Conservation (phyloP, 371 early-diverging fungal species). For the Synchytrium microbalum region DNA sequence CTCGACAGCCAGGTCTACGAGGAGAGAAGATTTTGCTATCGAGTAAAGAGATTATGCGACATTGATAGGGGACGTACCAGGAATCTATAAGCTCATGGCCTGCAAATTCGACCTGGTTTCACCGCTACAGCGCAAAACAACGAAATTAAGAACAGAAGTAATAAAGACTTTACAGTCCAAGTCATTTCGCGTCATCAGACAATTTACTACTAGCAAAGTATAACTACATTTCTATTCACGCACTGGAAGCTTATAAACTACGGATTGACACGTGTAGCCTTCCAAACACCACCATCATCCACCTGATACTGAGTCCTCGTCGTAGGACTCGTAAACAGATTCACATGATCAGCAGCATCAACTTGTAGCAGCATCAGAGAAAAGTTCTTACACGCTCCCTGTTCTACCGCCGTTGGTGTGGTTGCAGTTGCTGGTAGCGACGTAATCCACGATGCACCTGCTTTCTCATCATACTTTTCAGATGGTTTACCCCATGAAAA, state of each 20-base stretch:
- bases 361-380: conserved; percentile 13
- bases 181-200: no score
- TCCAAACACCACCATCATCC: not conserved
- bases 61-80: no score
- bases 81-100: no score
- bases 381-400: conserved; percentile 10
- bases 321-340: not conserved
- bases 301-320: conserved; percentile 7
- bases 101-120: no score
- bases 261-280: not conserved
- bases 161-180: no score
- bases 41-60: no score
- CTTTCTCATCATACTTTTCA: not conserved
- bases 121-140: no score
- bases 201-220: no score
- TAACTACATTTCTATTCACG: no score
- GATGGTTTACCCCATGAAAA: not conserved
- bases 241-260: not conserved
- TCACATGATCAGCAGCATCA: conserved; percentile 14
- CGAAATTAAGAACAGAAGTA: no score
- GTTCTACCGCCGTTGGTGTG: conserved; percentile 3
- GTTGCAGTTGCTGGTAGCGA: not conserved
- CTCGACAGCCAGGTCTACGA: no score
- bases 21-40: no score
- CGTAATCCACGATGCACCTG: not conserved